Conservation (phyloP, 2,329 filamentous ascomycete genomes). For the Botrytis fragariae region DNA sequence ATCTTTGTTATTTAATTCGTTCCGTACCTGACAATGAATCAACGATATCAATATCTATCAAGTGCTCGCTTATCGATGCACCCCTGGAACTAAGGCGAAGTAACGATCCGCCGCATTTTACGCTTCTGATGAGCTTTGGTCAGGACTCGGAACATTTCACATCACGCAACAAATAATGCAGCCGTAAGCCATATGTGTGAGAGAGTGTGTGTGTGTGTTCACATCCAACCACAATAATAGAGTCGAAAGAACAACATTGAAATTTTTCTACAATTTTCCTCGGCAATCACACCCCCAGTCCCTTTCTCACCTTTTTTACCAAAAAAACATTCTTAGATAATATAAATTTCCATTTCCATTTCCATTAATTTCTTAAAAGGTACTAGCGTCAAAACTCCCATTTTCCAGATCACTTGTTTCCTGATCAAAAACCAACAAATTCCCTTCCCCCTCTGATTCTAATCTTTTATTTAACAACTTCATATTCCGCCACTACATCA, state of each 20-base stretch:
- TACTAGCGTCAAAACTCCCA: slow-evolving; percentile 10
- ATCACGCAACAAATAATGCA: background rate
- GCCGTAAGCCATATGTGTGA: background rate
- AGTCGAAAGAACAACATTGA: background rate
- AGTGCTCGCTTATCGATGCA: slow-evolving; percentile 13
- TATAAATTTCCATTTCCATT: background rate
- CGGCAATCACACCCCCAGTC: background rate
- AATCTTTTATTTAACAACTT: slow-evolving; percentile 9
- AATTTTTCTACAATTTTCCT: background rate
- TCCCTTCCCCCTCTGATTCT: background rate
- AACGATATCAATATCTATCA: background rate
- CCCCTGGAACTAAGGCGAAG: slow-evolving; percentile 12
- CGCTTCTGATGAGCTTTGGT: background rate
- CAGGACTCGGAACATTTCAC: background rate
- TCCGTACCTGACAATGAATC: background rate
- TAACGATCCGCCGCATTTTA: background rate
- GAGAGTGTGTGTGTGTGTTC: background rate
- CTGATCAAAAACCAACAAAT: slow-evolving; percentile 13
- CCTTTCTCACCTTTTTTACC: background rate
- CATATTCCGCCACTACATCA: background rate
- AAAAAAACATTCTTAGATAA: background rate
- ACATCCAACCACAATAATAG: background rate
- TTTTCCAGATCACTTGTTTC: slow-evolving; percentile 9
- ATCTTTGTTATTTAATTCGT: too few relatives aligned
- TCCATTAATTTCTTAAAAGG: slow-evolving; percentile 11